Base-by-base conservation (phyloP, 352 stramenopile genomes). In the Phytophthora citrophthora region DNA sequence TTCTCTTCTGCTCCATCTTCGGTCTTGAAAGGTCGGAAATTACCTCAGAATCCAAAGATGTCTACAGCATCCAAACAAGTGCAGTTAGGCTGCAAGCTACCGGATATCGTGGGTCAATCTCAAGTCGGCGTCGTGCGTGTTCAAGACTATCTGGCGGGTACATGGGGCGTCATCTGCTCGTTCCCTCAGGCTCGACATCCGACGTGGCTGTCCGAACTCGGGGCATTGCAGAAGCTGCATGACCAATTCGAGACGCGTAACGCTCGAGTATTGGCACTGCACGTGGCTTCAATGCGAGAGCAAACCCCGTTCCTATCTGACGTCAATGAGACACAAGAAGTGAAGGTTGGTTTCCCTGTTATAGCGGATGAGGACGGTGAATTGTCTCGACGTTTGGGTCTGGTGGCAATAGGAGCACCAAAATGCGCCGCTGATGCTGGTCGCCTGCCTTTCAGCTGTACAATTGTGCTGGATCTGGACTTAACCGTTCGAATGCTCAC, bases 281-380 rank as follows among this genome's bases (percentile, higher is more conserved):
- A 77, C 29, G 45, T 77, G 16, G 55, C 64, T 8, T 67, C 55
- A 15, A 12, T 72, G 32, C 32, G 46, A 40, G 66, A 74, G 40
- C 84, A 93, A 54, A 70, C 64, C 13, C 46, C 54, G 27, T 93
- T 94, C 61, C 64, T 94, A 5, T 54, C 76, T 10, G 83, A 93
- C 60, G 84, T 94, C 39, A 91, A 92, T 54, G 84, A 92, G 57
- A 94, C 86, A 0, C 82, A 94, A 58, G 81, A 91, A 59, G 78
- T 91, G 48, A 89, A 93, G 49, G 16, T 93, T 32, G 74, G 74
- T 3, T 94, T 94, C 49, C 84, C 86, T 0, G 72, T 94, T 9
- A 31, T 94, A 32, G 81, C 79, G 8, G 86, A 94, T 41, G 79
- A 83, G 52, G 76, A 75, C 5, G 82, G 82, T 23, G 80, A 92